Percentiles rank a stretch among this genome's conserved stretches.
Evolutionary conservation across 2,329 filamentous ascomycete species (phyloP).

Genomic region (Trichoderma simmonsii): DNA sequence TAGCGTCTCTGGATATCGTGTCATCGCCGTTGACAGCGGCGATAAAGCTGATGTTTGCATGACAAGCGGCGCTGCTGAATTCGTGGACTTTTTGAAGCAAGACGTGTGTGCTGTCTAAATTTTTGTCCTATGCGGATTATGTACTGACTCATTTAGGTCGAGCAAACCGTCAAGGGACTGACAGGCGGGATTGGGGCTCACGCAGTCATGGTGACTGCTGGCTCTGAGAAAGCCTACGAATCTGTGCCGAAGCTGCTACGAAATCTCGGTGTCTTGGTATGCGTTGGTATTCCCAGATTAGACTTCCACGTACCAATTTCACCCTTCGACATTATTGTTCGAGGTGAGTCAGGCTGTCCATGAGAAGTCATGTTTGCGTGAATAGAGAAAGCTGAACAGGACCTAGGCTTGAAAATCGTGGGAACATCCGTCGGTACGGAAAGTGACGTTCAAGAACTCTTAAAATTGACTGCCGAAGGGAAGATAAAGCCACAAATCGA

Average conservation of each 20-base stretch:
- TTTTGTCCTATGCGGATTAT: not conserved
- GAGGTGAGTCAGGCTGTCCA: not conserved
- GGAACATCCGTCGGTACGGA: slow-evolving; percentile 11
- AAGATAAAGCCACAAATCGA: slow-evolving; percentile 28
- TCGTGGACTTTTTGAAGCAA: not conserved
- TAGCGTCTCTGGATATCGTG: not conserved
- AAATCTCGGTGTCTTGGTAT: not conserved
- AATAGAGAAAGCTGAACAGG: not conserved
- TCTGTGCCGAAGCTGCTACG: not conserved
- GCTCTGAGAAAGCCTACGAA: slow-evolving; percentile 5
- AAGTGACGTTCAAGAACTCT: slow-evolving; percentile 6
- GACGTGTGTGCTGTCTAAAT: not conserved
- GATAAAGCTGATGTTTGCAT: slow-evolving; percentile 7
- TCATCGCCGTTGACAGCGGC: not conserved
- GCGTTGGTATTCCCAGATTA: not conserved
- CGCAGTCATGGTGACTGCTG: slow-evolving; percentile 2
- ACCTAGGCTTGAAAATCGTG: not conserved
- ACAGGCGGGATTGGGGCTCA: slow-evolving; percentile 5
- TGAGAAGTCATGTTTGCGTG: not conserved
- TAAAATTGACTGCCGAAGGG: slow-evolving; percentile 1
- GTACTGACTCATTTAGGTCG: not conserved
- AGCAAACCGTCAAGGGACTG: not conserved
- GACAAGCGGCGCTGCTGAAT: not conserved
- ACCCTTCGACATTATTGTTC: slow-evolving; percentile 3
- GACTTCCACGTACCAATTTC: slow-evolving; percentile 2